These are phyloP conservation scores for Leccinum olivaceoglutinosum DNA, from an alignment of 1,284 basidiomycete species.

Conservation along the genomic window DNA sequence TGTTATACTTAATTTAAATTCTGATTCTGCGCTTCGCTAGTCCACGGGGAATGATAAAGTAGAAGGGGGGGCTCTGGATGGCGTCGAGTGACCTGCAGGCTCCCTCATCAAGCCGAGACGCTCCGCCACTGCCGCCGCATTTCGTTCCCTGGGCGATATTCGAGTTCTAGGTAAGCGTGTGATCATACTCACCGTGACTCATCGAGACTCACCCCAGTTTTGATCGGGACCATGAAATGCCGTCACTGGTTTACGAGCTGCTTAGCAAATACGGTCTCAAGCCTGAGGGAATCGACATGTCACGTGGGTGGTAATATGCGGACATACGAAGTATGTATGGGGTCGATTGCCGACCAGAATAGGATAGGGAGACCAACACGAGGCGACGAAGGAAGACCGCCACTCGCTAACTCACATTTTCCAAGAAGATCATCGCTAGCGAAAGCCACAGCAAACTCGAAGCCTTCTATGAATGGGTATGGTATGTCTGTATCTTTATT, in stretches of 20 bases:
- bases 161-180: slow-evolving; percentile 5
- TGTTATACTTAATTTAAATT: no score
- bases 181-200: slow-evolving; percentile 1
- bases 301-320: slow-evolving; percentile 16
- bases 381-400: slow-evolving; percentile 10
- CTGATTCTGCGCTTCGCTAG: no score
- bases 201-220: slow-evolving; percentile 8
- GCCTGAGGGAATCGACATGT: slow-evolving; percentile 19
- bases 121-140: neutral
- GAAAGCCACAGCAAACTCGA: slow-evolving; percentile 3
- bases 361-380: slow-evolving; percentile 13
- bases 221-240: slow-evolving; percentile 14
- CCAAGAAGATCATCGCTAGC: slow-evolving; percentile 8
- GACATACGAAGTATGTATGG: slow-evolving; percentile 6
- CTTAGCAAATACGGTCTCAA: slow-evolving; percentile 4
- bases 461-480: neutral
- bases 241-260: slow-evolving; percentile 7
- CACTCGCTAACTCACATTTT: slow-evolving; percentile 8
- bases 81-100: no score
- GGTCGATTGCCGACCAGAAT: slow-evolving; percentile 17
- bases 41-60: no score
- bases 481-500: no score
- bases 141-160: slow-evolving; percentile 3
- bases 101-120: no score
- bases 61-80: no score